phyloP scores from a whole-genome alignment of 2,329 filamentous ascomycete genomes.

The Pleoardoris graminearum region DNA sequence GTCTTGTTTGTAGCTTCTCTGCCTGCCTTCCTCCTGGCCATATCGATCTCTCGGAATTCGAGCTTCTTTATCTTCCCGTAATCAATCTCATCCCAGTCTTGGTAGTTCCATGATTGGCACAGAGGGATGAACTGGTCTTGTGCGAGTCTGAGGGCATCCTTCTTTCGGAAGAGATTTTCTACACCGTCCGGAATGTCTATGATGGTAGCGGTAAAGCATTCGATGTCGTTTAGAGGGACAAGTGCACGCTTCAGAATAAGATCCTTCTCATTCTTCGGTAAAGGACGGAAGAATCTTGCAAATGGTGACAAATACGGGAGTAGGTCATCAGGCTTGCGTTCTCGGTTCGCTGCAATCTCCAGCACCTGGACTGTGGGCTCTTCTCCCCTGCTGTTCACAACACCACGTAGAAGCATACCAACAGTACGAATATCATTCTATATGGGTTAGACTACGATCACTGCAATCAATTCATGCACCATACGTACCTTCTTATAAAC shows the following conservation, averaged over 20 bases:
- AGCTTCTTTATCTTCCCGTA: conserved; percentile 82
- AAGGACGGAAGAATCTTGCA: conserved; percentile 65
- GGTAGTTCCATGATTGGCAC: conserved; percentile 72
- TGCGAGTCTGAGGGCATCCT: conserved; percentile 61
- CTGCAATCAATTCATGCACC: neutral
- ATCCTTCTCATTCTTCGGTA: conserved; percentile 68
- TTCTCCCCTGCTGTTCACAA: conserved; percentile 61
- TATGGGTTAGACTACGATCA: conserved; percentile 20
- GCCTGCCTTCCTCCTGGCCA: conserved; percentile 68
- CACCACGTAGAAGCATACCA: conserved; percentile 78
- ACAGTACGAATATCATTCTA: conserved; percentile 79
- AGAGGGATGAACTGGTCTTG: conserved; percentile 70
- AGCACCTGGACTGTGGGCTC: conserved; percentile 75
- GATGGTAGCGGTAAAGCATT: conserved; percentile 76
- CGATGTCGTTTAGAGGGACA: conserved; percentile 76
- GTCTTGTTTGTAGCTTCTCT: conserved; percentile 65
- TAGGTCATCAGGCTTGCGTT: conserved; percentile 79
- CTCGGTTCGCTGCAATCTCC: conserved; percentile 71
- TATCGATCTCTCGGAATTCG: conserved; percentile 75
- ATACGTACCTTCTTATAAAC: conserved; percentile 69
- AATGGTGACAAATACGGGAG: conserved; percentile 79
- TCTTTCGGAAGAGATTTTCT: conserved; percentile 51
- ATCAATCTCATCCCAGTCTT: conserved; percentile 82
- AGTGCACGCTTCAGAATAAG: conserved; percentile 70
- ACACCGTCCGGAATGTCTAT: conserved; percentile 56